These are phyloP conservation scores for Ophiostoma tasmaniense DNA, from an alignment of 2,329 filamentous ascomycete species.

Conservation along the genomic window DNA sequence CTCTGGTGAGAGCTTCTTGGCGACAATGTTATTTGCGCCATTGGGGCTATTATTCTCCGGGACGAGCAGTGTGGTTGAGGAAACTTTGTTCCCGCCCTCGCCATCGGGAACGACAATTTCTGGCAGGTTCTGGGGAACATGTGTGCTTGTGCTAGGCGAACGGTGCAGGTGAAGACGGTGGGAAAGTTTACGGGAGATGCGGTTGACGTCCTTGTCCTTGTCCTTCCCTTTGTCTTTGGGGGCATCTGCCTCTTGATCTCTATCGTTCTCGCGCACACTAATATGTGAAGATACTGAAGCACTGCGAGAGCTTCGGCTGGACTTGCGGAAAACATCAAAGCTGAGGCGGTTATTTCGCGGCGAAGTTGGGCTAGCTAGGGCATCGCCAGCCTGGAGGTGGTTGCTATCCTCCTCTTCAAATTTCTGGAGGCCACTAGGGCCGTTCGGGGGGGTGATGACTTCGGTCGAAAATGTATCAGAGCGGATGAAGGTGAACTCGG, in stretches of 20 bases:
- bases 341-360: conserved; percentile 22
- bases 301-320: conserved; percentile 35
- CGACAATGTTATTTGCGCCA: neutral
- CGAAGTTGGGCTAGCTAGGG: conserved; percentile 23
- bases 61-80: neutral
- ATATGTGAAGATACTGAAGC: conserved; percentile 36
- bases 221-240: conserved; percentile 26
- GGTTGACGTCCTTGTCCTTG: conserved; percentile 22
- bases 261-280: conserved; percentile 21
- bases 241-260: neutral
- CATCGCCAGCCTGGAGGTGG: conserved; percentile 23
- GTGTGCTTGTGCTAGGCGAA: conserved; percentile 53
- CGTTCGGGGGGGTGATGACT: conserved; percentile 58
- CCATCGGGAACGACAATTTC: conserved; percentile 50
- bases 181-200: conserved; percentile 45
- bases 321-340: conserved; percentile 28
- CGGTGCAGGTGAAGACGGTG: conserved; percentile 61
- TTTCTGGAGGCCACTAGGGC: conserved; percentile 23
- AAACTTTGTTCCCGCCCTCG: conserved; percentile 24
- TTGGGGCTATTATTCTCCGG: neutral
- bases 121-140: conserved; percentile 72
- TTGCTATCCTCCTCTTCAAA: conserved; percentile 22
- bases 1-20: neutral
- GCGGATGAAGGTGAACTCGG: conserved; percentile 75
- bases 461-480: conserved; percentile 77